These are phyloP conservation scores for Sordariomycetes sp. DNA, from an alignment of 2,329 filamentous ascomycete genomes.

Conservation along the genomic window DNA sequence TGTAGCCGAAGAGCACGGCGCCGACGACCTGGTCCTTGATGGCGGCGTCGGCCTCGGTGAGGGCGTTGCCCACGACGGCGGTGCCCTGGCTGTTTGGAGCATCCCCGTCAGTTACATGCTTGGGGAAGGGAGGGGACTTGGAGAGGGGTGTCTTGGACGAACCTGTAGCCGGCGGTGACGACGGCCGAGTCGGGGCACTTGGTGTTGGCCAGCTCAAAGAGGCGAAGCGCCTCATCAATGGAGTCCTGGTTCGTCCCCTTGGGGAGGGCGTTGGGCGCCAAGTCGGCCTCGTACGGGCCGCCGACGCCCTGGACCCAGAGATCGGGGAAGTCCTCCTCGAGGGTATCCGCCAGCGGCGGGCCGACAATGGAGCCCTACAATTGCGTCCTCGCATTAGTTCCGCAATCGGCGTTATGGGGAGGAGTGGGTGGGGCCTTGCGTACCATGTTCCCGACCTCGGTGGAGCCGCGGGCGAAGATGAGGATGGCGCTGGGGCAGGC, in stretches of 20 bases:
- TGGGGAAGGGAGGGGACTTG: background rate
- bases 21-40: conserved; percentile 12
- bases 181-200: conserved; percentile 20
- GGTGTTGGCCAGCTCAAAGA: conserved; percentile 15
- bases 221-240: conserved; percentile 15
- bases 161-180: conserved; percentile 16
- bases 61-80: conserved; percentile 17
- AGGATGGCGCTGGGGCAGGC: conserved; percentile 2
- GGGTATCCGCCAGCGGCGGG: background rate
- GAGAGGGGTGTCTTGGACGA: background rate
- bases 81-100: conserved; percentile 11
- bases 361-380: background rate
- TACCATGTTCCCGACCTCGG: conserved; percentile 4
- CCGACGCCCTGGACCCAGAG: conserved; percentile 6
- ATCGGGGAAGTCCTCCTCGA: background rate
- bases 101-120: background rate
- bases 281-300: conserved; percentile 12
- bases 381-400: background rate
- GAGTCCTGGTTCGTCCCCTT: conserved; percentile 14
- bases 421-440: background rate
- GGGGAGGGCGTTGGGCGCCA: conserved; percentile 14
- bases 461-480: conserved; percentile 4
- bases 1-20: conserved; percentile 17
- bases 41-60: conserved; percentile 11
- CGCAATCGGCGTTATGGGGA: background rate